Conservation (phyloP, 2,329 filamentous ascomycete genomes). For the Raffaelea ambrosiae region DNA sequence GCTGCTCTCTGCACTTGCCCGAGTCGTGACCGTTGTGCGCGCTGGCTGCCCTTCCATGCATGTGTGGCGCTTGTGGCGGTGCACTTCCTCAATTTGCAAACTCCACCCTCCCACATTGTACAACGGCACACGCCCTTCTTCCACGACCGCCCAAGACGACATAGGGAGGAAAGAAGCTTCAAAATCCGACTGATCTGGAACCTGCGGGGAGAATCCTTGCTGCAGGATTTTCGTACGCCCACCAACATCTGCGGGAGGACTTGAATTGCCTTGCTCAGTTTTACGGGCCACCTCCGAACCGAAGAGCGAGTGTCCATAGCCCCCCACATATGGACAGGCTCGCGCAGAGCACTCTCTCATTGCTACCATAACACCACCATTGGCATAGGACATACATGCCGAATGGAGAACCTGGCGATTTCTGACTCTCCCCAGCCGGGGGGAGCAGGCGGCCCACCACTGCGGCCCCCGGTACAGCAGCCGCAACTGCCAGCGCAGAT, state of each 20-base stretch:
- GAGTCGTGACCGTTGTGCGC: no score
- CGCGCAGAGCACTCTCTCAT: not conserved
- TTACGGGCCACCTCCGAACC: no score
- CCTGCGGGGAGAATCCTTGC: no score
- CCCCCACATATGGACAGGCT: not conserved
- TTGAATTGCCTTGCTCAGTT: no score
- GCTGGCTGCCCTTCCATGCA: not conserved
- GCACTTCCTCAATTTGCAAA: not conserved
- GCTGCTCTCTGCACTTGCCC: no score
- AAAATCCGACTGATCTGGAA: not conserved
- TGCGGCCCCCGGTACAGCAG: constrained; percentile 34
- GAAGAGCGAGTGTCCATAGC: no score
- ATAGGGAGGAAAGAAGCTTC: not conserved
- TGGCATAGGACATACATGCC: not conserved
- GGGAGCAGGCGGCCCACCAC: constrained; percentile 18
- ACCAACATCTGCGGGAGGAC: no score
- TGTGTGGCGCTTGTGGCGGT: constrained; percentile 3
- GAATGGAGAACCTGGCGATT: constrained; percentile 24
- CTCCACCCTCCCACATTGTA: not conserved
- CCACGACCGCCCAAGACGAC: not conserved
- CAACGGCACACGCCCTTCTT: no score
- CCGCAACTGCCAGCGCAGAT: constrained; percentile 81
- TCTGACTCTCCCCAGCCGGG: constrained; percentile 19
- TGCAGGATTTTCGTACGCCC: no score
- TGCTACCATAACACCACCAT: not conserved